Percentiles rank a stretch among this genome's conserved stretches.
phyloP scores from a whole-genome alignment of 768 basidiomycete species.

The Rhodotorula graminis region DNA sequence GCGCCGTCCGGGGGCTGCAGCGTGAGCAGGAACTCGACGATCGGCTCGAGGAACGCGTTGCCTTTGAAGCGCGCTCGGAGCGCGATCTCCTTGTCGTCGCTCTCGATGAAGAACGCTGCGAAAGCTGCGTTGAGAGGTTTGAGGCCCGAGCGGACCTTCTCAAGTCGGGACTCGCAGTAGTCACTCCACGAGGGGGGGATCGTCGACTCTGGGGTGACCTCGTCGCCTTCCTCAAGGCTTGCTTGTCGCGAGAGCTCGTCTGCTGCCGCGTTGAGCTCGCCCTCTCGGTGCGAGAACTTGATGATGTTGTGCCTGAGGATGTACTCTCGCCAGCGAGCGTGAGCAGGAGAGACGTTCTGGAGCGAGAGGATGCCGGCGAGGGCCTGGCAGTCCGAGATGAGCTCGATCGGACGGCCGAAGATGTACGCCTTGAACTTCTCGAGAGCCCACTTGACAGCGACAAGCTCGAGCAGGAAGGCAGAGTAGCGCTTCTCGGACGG shows the following conservation, averaged over 20 bases:
- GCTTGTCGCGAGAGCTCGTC: neutral
- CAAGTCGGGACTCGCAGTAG: neutral
- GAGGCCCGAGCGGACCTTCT: neutral
- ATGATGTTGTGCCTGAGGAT: neutral
- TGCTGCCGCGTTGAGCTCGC: neutral
- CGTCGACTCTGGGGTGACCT: neutral
- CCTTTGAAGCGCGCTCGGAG: neutral
- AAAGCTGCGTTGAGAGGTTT: neutral
- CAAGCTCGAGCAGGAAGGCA: constrained; percentile 2
- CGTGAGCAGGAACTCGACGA: neutral
- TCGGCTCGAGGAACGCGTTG: neutral
- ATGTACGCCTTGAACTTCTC: constrained; percentile 2
- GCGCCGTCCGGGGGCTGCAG: neutral
- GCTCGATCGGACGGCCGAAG: neutral
- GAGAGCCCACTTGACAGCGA: neutral
- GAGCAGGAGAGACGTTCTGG: neutral
- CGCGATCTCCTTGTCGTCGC: neutral
- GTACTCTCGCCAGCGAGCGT: neutral
- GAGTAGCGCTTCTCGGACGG: neutral
- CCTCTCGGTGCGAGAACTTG: neutral
- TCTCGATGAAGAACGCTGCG: neutral
- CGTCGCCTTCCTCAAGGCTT: neutral
- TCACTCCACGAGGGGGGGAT: neutral
- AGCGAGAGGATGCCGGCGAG: neutral
- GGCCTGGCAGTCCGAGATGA: neutral